Evolutionary conservation across 1,284 basidiomycete species (phyloP), one percentile per base, ranked within the genome.

Genomic region (Puccinia polysora): DNA sequence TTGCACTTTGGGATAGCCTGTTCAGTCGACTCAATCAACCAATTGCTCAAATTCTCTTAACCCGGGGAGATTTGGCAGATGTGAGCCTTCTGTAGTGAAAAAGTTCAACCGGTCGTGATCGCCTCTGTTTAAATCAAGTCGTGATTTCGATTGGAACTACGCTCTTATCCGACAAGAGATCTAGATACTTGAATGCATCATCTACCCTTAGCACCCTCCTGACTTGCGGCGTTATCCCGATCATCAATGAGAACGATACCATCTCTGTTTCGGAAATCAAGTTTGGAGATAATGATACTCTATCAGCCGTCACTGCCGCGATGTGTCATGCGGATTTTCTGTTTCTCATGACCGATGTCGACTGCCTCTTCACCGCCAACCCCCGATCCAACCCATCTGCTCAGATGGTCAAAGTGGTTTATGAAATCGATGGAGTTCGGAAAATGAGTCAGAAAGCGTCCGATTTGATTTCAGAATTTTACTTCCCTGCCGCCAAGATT

Each of bases 221-320:
- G 34, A 86, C 85, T 1, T 89, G 95, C 87, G 92, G 92, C 15
- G 89, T 96, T 0, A 87, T 97, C 0, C 93, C 86, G 10, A 96
- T 97, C 74, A 91, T 97, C 72, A 97, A 97, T 80, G 93, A 97
- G 80, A 97, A 97, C 77, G 93, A 97, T 79, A 96, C 93, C 0
- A 87, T 97, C 6, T 60, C 67, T 2, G 56, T 70, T 15, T 77
- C 76, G 1, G 95, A 99, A 87, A 96, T 98, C 76, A 95, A 95
- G 88, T 99, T 98, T 78, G 95, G 96, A 63, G 96, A 98, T 82
- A 98, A 98, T 79, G 96, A 99, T 79, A 97, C 95, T 0, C 83
- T 99, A 20, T 97, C 93, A 32, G 95, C 95, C 23, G 94, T 98
- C 76, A 93, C 95, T 0, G 90, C 93, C 0, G 91, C 91, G 3